Percentiles rank a stretch among this genome's conserved stretches.
Conservation (phyloP, 2,329 filamentous ascomycete species). For the Ophiostoma himal-ulmi region DNA sequence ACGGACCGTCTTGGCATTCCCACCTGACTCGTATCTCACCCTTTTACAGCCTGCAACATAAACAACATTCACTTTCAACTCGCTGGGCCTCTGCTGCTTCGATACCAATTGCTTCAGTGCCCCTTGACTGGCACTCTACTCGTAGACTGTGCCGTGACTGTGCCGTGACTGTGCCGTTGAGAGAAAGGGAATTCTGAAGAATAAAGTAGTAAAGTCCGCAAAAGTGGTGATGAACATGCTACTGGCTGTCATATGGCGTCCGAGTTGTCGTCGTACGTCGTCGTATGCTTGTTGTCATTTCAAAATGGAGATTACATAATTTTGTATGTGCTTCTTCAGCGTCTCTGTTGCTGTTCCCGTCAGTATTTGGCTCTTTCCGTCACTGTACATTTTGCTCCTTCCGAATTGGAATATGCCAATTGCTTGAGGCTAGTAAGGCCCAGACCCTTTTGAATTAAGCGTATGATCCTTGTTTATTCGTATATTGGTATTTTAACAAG, state of each 20-base stretch:
- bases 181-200: no score
- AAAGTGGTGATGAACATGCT: not conserved
- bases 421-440: not conserved
- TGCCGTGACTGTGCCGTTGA: no score
- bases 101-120: no score
- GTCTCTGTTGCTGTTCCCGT: not conserved
- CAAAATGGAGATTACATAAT: not conserved
- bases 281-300: not conserved
- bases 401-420: not conserved
- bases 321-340: not conserved
- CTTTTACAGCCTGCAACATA: not conserved
- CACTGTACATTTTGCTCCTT: not conserved
- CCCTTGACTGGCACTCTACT: no score
- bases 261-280: not conserved
- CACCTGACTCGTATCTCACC: conserved; percentile 15
- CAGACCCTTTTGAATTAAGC: not conserved
- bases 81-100: no score
- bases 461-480: not conserved
- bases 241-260: not conserved
- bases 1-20: conserved; percentile 19
- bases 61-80: no score
- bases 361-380: conserved; percentile 1
- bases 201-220: no score
- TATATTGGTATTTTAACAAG: not conserved
- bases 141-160: no score